Base-by-base conservation (phyloP, 345 rosid species). In the Moricandia arvensis region DNA sequence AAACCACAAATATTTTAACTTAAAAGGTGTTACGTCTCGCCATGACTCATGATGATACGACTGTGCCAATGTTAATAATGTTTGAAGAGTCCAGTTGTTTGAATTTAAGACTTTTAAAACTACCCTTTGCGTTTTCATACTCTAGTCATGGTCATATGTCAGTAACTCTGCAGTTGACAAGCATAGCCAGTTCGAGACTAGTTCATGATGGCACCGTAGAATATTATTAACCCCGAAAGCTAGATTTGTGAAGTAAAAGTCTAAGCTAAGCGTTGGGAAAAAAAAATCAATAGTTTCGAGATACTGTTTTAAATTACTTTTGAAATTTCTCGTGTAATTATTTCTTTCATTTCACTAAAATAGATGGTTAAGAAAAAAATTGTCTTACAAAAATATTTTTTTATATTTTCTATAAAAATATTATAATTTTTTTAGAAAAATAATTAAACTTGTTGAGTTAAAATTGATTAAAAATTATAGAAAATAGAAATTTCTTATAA, bases 251-350 rank as follows among this genome's bases (percentile, higher is more conserved):
- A 54, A 62, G 3, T 61, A 4, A n/a, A n/a, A n/a, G 30, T 57
- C 57, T 57, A 17, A 58, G 38, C 78, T 6, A 12, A 67, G 67
- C 78, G 73, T 75, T 66, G 73, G 59, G 61, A 45, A 66, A 47
- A 35, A 47, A n/a, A 16, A 43, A 7, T 9, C 4, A 17, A 17
- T 65, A 45, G 47, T 17, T 58, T 71, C 10, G 13, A 6, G 51
- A 11, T 63, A 17, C 64, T 38, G 30, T 64, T 65, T 33, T 35
- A 0, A 1, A 21, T 9, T 8, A 31, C 59, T 59, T 45, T 13
- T 8, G 30, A 6, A 26, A 24, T 8, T 43, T 43, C 60, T 35
- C 59, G 2, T 66, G 5, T 17, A 43, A 17, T 59, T 61, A 5
- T n/a, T n/a, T n/a, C n/a, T n/a, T n/a, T n/a, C n/a, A n/a, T n/a